These are phyloP conservation scores for Xerocomus potaroensis DNA, from an alignment of 768 basidiomycete genomes.

Conservation along the genomic window DNA sequence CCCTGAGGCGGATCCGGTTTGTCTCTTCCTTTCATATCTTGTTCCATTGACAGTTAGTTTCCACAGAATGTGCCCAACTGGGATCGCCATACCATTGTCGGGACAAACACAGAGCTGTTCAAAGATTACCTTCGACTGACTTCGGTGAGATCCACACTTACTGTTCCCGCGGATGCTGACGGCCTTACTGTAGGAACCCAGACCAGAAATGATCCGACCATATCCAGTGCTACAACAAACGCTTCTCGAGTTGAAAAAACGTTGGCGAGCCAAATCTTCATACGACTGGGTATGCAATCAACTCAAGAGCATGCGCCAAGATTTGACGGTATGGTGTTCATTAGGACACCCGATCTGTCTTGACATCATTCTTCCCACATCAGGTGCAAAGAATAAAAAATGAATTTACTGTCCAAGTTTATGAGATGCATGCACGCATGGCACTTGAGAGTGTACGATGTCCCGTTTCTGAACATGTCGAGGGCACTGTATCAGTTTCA, in stretches of 20 bases:
- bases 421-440: constrained; percentile 97
- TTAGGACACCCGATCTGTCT: background rate
- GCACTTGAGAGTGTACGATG: constrained; percentile 81
- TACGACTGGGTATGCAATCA: constrained; percentile 97
- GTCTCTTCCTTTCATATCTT: constrained; percentile 23
- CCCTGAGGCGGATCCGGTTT: constrained; percentile 68
- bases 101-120: constrained; percentile 83
- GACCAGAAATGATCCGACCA: constrained; percentile 90
- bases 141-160: constrained; percentile 48
- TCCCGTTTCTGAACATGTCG: constrained; percentile 1
- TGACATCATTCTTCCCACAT: constrained; percentile 8
- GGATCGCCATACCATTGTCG: constrained; percentile 95
- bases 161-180: constrained; percentile 3
- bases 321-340: constrained; percentile 77
- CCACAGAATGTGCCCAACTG: constrained; percentile 90
- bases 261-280: constrained; percentile 72
- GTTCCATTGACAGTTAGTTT: constrained; percentile 7
- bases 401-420: constrained; percentile 94
- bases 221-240: constrained; percentile 81
- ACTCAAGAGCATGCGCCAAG: constrained; percentile 96
- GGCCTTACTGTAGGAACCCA: constrained; percentile 70
- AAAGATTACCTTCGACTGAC: constrained; percentile 96
- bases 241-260: constrained; percentile 77
- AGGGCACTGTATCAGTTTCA: constrained; percentile 17
- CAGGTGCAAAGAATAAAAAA: constrained; percentile 99